phyloP scores from a whole-genome alignment of 805 yeast genomes.

The Yarrowia phangngaensis region DNA sequence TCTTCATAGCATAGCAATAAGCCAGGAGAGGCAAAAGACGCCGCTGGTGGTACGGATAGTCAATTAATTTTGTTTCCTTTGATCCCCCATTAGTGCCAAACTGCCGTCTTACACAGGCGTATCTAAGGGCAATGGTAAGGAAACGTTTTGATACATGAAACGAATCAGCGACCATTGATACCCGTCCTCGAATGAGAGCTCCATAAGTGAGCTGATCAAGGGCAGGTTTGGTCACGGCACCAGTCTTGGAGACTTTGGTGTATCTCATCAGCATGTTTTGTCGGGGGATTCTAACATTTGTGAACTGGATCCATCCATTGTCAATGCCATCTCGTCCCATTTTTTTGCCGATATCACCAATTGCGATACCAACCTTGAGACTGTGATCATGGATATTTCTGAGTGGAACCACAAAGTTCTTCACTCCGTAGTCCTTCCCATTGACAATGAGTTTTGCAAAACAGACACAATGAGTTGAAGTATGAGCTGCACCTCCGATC shows the following conservation, averaged over 20 bases:
- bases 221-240: conserved; percentile 71
- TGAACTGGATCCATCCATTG: conserved; percentile 93
- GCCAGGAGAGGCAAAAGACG: conserved; percentile 80
- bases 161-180: conserved; percentile 81
- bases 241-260: conserved; percentile 63
- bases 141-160: conserved; percentile 75
- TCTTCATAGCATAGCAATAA: conserved; percentile 68
- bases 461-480: conserved; percentile 80
- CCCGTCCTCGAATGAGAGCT: conserved; percentile 83
- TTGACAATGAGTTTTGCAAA: conserved; percentile 78
- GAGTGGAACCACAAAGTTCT: conserved; percentile 87
- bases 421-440: conserved; percentile 85
- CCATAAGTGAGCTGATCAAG: conserved; percentile 84
- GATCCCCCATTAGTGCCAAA: conserved; percentile 52
- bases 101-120: conserved; percentile 85
- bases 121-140: conserved; percentile 79
- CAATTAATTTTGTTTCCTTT: conserved; percentile 67
- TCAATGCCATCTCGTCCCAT: conserved; percentile 96
- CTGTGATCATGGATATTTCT: conserved; percentile 65
- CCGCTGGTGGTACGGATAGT: conserved; percentile 84
- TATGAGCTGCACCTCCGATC: conserved; percentile 97
- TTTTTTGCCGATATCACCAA: conserved; percentile 91
- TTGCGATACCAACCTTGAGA: conserved; percentile 68
- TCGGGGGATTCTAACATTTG: conserved; percentile 76
- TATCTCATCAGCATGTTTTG: conserved; percentile 76